These are phyloP conservation scores for Phytophthora pinifolia DNA, from an alignment of 352 stramenopile species.

Conservation along the genomic window DNA sequence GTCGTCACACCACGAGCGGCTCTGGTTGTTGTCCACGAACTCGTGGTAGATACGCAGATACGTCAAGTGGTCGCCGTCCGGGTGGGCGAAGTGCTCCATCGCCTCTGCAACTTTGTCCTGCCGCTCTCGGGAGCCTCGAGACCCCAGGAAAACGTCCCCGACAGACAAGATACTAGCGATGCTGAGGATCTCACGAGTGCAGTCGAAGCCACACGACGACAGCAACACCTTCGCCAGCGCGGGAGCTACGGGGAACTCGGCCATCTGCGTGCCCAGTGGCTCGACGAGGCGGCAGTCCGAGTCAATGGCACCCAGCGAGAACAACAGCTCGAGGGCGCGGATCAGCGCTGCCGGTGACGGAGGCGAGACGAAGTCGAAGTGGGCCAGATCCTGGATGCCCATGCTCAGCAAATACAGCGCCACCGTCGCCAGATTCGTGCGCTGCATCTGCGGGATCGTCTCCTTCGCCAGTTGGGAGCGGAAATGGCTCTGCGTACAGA, in stretches of 20 bases:
- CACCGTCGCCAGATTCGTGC: constrained; percentile 72
- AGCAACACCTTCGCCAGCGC: constrained; percentile 73
- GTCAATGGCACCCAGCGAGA: constrained; percentile 67
- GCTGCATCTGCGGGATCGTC: constrained; percentile 83
- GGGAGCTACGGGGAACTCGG: constrained; percentile 97
- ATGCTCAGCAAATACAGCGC: constrained; percentile 78
- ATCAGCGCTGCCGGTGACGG: constrained; percentile 72
- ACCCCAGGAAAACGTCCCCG: constrained; percentile 74
- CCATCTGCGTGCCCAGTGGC: constrained; percentile 93
- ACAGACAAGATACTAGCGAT: constrained; percentile 97
- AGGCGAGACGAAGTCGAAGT: constrained; percentile 84
- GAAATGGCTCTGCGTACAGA: constrained; percentile 70
- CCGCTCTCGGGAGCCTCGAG: constrained; percentile 64
- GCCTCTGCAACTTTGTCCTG: constrained; percentile 64
- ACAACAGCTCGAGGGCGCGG: constrained; percentile 68
- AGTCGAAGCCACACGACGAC: constrained; percentile 69
- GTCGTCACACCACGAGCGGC: constrained; percentile 75
- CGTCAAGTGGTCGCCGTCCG: constrained; percentile 71
- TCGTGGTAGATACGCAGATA: constrained; percentile 72
- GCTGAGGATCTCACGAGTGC: constrained; percentile 93
- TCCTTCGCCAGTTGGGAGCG: constrained; percentile 44
- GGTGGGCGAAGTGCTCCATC: constrained; percentile 68
- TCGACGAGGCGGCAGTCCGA: constrained; percentile 60
- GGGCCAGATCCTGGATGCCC: constrained; percentile 83
- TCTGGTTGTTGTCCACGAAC: constrained; percentile 67